phyloP scores from a whole-genome alignment of 805 yeast species.

The Schizosaccharomyces pombe region DNA sequence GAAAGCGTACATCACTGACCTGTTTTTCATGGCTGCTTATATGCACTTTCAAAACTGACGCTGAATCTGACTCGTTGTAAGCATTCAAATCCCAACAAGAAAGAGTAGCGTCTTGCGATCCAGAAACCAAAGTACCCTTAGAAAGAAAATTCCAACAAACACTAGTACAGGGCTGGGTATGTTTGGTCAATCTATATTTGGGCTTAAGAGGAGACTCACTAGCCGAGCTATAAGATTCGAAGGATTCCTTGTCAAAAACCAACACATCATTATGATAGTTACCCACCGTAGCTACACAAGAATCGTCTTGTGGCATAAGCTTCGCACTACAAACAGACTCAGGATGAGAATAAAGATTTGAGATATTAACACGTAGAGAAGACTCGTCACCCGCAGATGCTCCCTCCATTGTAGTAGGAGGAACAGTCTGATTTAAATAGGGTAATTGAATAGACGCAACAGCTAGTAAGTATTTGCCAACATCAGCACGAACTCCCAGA shows the following conservation, averaged over 20 bases:
- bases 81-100: constrained; percentile 41
- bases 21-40: constrained; percentile 29
- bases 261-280: background rate
- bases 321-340: background rate
- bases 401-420: background rate
- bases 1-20: constrained; percentile 48
- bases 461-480: background rate
- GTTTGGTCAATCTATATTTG: constrained; percentile 33
- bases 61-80: constrained; percentile 3
- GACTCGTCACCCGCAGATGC: background rate
- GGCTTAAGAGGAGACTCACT: constrained; percentile 18
- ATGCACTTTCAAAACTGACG: constrained; percentile 19
- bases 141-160: constrained; percentile 37
- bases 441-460: background rate
- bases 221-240: background rate
- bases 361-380: background rate
- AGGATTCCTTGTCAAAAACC: background rate
- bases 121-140: constrained; percentile 28
- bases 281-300: constrained; percentile 20
- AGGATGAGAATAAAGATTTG: background rate
- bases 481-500: background rate
- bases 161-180: constrained; percentile 43
- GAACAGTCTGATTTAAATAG: background rate
- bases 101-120: constrained; percentile 42
- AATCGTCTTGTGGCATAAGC: constrained; percentile 22